These are phyloP conservation scores for Populus alba DNA, from an alignment of 345 rosid species.

Conservation along the genomic window DNA sequence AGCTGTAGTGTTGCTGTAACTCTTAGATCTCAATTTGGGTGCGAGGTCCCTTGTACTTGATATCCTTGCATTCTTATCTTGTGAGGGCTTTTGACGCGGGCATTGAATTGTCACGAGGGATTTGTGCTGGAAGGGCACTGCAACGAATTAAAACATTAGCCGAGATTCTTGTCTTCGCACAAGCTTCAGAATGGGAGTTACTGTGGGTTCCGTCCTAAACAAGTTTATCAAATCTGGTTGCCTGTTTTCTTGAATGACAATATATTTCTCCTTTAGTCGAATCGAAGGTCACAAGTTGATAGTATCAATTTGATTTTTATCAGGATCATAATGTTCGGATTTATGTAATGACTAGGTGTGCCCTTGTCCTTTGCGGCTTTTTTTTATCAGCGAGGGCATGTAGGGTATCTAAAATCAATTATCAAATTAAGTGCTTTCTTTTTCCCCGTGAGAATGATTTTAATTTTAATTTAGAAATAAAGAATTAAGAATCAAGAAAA, in stretches of 20 bases:
- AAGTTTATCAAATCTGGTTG: background rate
- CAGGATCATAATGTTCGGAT: background rate
- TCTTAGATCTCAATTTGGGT: background rate
- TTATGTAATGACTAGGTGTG: background rate
- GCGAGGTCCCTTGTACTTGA: background rate
- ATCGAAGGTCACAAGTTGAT: too few species aligned
- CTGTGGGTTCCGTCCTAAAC: background rate
- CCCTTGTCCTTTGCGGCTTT: background rate
- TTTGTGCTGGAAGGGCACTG: background rate
- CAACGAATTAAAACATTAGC: background rate
- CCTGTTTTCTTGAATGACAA: background rate
- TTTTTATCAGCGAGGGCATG: too few species aligned
- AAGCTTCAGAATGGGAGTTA: background rate
- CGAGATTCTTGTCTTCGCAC: background rate
- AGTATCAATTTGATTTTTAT: background rate
- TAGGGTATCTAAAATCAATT: too few species aligned
- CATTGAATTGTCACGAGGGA: background rate
- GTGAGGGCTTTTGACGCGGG: background rate
- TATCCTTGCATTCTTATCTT: background rate
- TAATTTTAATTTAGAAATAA: too few species aligned
- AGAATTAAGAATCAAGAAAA: too few species aligned
- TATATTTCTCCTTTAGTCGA: background rate
- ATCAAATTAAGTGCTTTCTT: too few species aligned
- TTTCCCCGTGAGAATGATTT: too few species aligned
- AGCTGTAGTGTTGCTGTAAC: background rate